Evolutionary conservation across 306 rosid species (phyloP), one percentile per base, ranked within the genome.

Genomic region (Corylus avellana): DNA sequence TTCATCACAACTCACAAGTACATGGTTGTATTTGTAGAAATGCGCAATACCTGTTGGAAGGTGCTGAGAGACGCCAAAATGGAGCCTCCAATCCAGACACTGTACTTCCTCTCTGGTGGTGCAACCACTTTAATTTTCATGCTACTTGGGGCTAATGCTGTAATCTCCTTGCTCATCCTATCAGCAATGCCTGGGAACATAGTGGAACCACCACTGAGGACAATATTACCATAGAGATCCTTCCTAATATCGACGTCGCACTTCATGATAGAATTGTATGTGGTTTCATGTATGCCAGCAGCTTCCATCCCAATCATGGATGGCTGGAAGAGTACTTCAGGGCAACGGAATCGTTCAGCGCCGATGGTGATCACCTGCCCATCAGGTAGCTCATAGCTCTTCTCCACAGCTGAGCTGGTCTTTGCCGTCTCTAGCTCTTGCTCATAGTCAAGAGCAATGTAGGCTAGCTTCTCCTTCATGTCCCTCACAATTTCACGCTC

Each of bases 121-220:
- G 98, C 98, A 3, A 94, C 98, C 39, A 92, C 98, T 86, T 94
- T 94, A 79, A 94, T 92, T 77, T 91, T 92, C 97, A 94, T 94
- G 94, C 97, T 92, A 77, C 97, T 92, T 5, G 98, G 98, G 72
- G 97, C 97, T 81, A 94, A 87, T 66, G 98, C 97, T 22, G 97
- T 84, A 77, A 94, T 94, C 88, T 94, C 98, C 86, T 91, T 94
- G 85, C 95, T 94, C 98, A 94, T 94, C 84, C 98, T 84, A 57
- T 94, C 98, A 86, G 97, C 97, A 87, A 94, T 94, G 70, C 98
- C 97, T 16, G 98, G 90, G 90, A 94, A 94, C 97, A 94, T 92
- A 12, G 97, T 94, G 39, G 98, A 82, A 20, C 98, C 98, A 69
- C 98, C 98, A 78, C 97, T 91, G 80, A 94, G 88, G 51, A 94